Percentiles rank a stretch among this genome's conserved stretches.
Evolutionary conservation across 2,329 filamentous ascomycete species (phyloP).

Genomic region (Malbranchea cinnamomea): DNA sequence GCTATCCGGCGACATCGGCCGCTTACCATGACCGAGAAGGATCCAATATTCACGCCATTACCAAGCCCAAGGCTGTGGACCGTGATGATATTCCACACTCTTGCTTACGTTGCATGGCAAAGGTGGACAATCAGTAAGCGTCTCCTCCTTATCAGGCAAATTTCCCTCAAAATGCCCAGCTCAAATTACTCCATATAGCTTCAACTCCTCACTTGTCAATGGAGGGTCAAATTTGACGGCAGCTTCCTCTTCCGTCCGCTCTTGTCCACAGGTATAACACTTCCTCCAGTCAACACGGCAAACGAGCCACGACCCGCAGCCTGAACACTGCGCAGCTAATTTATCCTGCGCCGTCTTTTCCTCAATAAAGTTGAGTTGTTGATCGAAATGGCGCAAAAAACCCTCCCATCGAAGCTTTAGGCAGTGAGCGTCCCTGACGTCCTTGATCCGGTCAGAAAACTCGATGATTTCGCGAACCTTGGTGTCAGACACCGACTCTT

Average conservation of each 20-base stretch:
- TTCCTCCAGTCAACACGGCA: constrained; percentile 5
- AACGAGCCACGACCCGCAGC: constrained; percentile 4
- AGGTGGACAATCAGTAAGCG: no score
- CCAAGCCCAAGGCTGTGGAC: no score
- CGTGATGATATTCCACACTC: no score
- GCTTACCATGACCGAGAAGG: no score
- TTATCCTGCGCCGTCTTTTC: constrained; percentile 4
- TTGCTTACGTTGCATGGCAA: no score
- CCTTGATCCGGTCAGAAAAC: constrained; percentile 5
- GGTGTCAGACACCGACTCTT: constrained; percentile 3
- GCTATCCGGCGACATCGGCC: no score
- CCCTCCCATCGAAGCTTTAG: constrained; percentile 3
- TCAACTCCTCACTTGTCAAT: not conserved
- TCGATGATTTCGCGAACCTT: constrained; percentile 3
- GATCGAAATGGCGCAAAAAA: constrained; percentile 5
- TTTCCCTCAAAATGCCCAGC: no score
- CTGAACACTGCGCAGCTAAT: constrained; percentile 3
- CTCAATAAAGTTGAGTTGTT: constrained; percentile 2
- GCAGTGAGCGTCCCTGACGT: not conserved
- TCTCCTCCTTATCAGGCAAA: no score
- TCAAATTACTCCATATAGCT: no score
- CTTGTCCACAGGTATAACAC: constrained; percentile 4
- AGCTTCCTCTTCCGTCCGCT: constrained; percentile 3
- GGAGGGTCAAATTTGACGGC: constrained; percentile 2
- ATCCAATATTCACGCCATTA: no score